Conservation (phyloP, 768 basidiomycete species). For the Termitomyces sp. region DNA sequence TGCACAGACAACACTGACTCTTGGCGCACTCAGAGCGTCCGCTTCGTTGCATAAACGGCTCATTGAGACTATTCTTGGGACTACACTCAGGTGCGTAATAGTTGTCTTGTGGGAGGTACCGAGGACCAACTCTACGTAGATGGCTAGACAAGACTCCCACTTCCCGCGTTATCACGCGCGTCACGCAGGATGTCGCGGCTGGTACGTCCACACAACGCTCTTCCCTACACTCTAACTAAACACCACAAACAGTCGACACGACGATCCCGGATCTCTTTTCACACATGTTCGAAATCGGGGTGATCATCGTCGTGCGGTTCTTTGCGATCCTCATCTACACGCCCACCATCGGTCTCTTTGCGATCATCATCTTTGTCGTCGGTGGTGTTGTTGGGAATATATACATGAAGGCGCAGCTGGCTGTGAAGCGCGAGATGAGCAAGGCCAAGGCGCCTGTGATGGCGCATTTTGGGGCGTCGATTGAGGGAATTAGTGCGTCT, state of each 20-base stretch:
- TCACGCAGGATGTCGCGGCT: slow-evolving; percentile 60
- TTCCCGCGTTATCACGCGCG: slow-evolving; percentile 55
- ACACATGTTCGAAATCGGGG: slow-evolving; percentile 7
- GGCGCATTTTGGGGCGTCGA: slow-evolving; percentile 44
- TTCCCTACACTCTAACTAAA: background rate
- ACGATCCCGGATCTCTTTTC: slow-evolving; percentile 23
- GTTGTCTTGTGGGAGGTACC: background rate
- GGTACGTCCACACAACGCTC: slow-evolving; percentile 13
- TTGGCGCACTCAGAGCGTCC: slow-evolving; percentile 49
- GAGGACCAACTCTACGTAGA: slow-evolving; percentile 21
- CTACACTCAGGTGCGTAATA: slow-evolving; percentile 49
- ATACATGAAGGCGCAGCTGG: slow-evolving; percentile 42
- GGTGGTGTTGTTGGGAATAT: slow-evolving; percentile 38
- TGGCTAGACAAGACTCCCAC: slow-evolving; percentile 44
- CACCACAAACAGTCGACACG: slow-evolving; percentile 46
- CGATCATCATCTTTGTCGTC: slow-evolving; percentile 17
- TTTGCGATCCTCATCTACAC: slow-evolving; percentile 11
- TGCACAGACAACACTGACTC: slow-evolving; percentile 32
- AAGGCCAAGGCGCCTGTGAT: slow-evolving; percentile 31
- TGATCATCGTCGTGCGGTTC: slow-evolving; percentile 11
- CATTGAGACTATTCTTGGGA: slow-evolving; percentile 47
- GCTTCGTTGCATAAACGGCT: slow-evolving; percentile 46
- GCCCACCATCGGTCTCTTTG: slow-evolving; percentile 8
- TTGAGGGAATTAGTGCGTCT: slow-evolving; percentile 46
- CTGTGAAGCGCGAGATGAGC: slow-evolving; percentile 43